Conservation (phyloP, 169 alveolate genomes). For the Toxoplasma gondii region DNA sequence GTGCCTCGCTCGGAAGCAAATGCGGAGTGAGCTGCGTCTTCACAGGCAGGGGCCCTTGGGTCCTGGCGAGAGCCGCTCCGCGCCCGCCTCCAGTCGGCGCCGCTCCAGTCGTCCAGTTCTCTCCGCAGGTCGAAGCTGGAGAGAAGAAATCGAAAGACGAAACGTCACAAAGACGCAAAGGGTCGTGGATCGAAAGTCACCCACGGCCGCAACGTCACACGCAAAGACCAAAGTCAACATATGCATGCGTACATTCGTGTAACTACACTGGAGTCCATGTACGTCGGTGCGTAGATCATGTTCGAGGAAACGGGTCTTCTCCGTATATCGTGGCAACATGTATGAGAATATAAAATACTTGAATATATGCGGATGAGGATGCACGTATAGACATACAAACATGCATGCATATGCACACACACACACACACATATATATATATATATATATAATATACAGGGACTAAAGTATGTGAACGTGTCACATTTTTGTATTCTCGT, state of each 20-base stretch:
- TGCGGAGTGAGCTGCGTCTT: neutral
- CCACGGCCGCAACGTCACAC: neutral
- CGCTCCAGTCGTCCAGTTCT: neutral
- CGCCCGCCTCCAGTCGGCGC: neutral
- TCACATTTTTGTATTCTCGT: neutral
- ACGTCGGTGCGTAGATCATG: too few relatives aligned
- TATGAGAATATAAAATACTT: too few relatives aligned
- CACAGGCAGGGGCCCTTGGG: neutral
- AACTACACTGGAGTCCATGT: too few relatives aligned
- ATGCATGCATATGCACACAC: neutral
- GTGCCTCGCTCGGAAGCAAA: neutral
- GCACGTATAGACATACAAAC: neutral
- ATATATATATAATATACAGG: neutral
- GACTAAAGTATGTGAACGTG: neutral
- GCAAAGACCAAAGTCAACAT: neutral
- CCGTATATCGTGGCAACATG: too few relatives aligned
- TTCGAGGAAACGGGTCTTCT: too few relatives aligned
- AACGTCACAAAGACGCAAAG: neutral
- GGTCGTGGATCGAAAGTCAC: neutral
- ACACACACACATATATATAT: neutral
- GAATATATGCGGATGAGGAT: too few relatives aligned
- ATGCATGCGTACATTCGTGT: neutral
- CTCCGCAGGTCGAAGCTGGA: neutral
- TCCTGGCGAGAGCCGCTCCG: neutral
- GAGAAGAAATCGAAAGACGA: neutral